A percentile compares a stretch with the other conserved stretches of the same genome.
Evolutionary conservation across 768 basidiomycete species (phyloP).

Genomic region (Tricholoma terreum): DNA sequence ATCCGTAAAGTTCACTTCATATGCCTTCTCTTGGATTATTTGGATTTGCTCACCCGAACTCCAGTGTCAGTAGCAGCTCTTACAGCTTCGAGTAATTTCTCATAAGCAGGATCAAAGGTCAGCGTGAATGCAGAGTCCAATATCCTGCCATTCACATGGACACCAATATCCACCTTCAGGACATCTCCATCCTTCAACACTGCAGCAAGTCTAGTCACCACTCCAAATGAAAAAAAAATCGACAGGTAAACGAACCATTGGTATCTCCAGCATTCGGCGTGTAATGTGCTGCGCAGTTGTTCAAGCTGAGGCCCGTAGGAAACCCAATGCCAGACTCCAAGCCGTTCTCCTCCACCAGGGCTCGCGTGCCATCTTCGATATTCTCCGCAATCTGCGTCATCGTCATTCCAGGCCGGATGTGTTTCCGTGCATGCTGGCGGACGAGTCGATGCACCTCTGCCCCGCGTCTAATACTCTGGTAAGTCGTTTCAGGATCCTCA

Average conservation of each 20-base stretch:
- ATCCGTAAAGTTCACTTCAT: slow-evolving; percentile 1
- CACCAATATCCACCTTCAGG: slow-evolving; percentile 95
- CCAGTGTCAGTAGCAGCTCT: slow-evolving; percentile 94
- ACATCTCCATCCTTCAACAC: slow-evolving; percentile 84
- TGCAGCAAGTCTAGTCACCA: slow-evolving; percentile 25
- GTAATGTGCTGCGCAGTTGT: slow-evolving; percentile 96
- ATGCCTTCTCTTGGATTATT: slow-evolving; percentile 1
- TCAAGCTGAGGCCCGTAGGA: slow-evolving; percentile 92
- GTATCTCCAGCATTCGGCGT: slow-evolving; percentile 94
- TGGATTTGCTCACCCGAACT: slow-evolving; percentile 52
- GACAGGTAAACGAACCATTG: slow-evolving; percentile 46
- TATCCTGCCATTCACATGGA: slow-evolving; percentile 96
- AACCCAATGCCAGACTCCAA: slow-evolving; percentile 88
- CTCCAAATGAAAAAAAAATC: too few relatives aligned
- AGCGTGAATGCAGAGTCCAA: slow-evolving; percentile 95
- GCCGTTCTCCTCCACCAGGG: slow-evolving; percentile 89
- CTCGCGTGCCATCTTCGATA: slow-evolving; percentile 89
- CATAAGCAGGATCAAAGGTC: slow-evolving; percentile 84
- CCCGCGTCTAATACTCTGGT: slow-evolving; percentile 85
- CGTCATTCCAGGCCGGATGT: slow-evolving; percentile 88
- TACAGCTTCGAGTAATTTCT: slow-evolving; percentile 86
- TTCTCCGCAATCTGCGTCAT: slow-evolving; percentile 92
- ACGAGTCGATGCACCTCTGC: slow-evolving; percentile 97
- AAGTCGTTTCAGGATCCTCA: slow-evolving; percentile 82
- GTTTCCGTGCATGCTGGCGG: slow-evolving; percentile 73